Evolutionary conservation across 2,329 filamentous ascomycete species (phyloP), one percentile per base, ranked within the genome.

Genomic region (Aureobasidium subglaciale): DNA sequence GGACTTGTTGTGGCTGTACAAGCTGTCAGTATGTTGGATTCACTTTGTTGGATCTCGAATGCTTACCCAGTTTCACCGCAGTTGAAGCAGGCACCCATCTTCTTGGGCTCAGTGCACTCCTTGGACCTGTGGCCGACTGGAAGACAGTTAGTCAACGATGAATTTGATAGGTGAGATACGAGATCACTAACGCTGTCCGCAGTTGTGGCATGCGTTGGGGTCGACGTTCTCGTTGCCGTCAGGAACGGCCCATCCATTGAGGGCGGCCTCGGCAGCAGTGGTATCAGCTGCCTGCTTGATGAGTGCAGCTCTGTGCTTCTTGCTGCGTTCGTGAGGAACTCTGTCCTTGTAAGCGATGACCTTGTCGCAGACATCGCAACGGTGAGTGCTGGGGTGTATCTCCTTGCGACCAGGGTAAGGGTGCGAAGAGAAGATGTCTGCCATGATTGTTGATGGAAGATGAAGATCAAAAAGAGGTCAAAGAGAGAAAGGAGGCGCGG

Each of bases 41-140:
- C 10, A 22, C 24, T 29, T 18, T n/a, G n/a, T 11, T 24, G 20
- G n/a, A 30, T 15, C 11, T 38, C 22, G 22, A 15, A 22, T 27
- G 4, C 52, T 8, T 20, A 55, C 52, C 52, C 76, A 18, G 65
- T 46, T 29, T 70, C 69, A 16, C 64, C 67, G 61, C 78, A 82
- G 59, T 79, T 77, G 57, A 71, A 68, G 63, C 79, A 82, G 15
- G 40, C 41, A 4, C 32, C 32, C 50, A 27, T 30, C 53, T 55
- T 55, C n/a, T 30, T 46, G 41, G 53, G 48, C 7, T 32, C 37
- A 13, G 48, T 10, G 24, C 53, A 55, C 11, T 55, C 53, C 22
- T 15, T 45, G 3, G 40, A 35, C 16, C 35, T 45, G 32, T 55
- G 53, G 15, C 53, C 53, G 16, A 25, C 53, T 55, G 16, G 8